Conservation (phyloP, 2,329 filamentous ascomycete species). For the Ophiostoma angusticollis region DNA sequence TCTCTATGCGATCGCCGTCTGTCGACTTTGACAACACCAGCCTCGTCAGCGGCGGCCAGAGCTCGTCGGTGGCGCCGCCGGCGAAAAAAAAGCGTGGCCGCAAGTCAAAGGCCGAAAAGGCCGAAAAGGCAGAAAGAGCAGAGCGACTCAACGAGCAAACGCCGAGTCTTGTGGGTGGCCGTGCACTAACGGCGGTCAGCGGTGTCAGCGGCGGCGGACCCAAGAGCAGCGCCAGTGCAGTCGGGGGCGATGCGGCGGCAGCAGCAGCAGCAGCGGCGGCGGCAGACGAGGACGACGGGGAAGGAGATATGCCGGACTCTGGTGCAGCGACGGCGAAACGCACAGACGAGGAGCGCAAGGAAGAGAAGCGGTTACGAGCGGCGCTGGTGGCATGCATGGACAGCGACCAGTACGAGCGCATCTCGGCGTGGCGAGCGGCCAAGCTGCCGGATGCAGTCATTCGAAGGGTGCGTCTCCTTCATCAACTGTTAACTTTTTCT, state of each 20-base stretch:
- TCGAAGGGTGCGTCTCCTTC: conserved; percentile 37
- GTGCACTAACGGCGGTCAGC: conserved; percentile 31
- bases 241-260: conserved; percentile 30
- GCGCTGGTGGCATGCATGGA: conserved; percentile 55
- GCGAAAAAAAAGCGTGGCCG: conserved; percentile 49
- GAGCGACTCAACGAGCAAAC: conserved; percentile 30
- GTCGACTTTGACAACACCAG: conserved; percentile 49
- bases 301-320: conserved; percentile 20
- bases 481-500: neutral
- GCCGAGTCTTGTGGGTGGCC: conserved; percentile 28
- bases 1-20: conserved; percentile 50
- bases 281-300: conserved; percentile 36
- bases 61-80: conserved; percentile 24
- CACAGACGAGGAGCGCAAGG: conserved; percentile 43
- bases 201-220: conserved; percentile 24
- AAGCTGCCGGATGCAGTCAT: conserved; percentile 58
- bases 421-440: conserved; percentile 56
- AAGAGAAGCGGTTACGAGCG: conserved; percentile 49
- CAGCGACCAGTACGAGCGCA: conserved; percentile 53
- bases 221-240: conserved; percentile 13
- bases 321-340: conserved; percentile 21
- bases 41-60: conserved; percentile 48
- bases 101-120: conserved; percentile 45
- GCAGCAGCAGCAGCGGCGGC: too few relatives aligned
- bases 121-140: too few relatives aligned